Percentiles rank a stretch among this genome's conserved stretches.
Evolutionary conservation across 208 protist species (phyloP).

Genomic region (Novymonas esmeraldas): DNA sequence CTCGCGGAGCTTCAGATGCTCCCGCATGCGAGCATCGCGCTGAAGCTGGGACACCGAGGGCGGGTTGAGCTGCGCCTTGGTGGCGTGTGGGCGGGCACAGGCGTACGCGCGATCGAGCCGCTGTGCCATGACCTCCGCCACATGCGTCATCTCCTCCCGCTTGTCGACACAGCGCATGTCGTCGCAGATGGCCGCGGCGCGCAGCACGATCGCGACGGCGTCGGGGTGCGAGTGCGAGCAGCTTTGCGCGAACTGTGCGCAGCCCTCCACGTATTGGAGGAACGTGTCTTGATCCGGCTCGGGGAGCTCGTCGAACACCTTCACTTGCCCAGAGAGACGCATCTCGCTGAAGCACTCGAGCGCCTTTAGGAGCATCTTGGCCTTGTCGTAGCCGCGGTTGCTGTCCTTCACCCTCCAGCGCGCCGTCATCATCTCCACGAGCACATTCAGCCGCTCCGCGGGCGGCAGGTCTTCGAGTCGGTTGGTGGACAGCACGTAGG

Average conservation of each 20-base stretch:
- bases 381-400: constrained; percentile 90
- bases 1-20: constrained; percentile 47
- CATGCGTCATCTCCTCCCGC: constrained; percentile 82
- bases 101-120: constrained; percentile 80
- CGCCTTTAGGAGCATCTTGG: constrained; percentile 76
- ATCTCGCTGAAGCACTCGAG: constrained; percentile 92
- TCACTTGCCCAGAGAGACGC: constrained; percentile 60
- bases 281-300: constrained; percentile 89
- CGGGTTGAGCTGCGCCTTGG: constrained; percentile 36
- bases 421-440: constrained; percentile 67
- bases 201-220: constrained; percentile 76
- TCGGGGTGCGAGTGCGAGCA: constrained; percentile 87
- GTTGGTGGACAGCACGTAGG: constrained; percentile 76
- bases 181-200: constrained; percentile 85
- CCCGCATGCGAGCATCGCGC: constrained; percentile 25
- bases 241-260: constrained; percentile 67
- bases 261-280: constrained; percentile 85
- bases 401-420: constrained; percentile 84
- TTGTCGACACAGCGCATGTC: constrained; percentile 87
- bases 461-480: constrained; percentile 76
- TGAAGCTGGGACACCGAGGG: constrained; percentile 46
- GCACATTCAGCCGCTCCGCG: constrained; percentile 61
- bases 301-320: constrained; percentile 59
- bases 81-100: constrained; percentile 66
- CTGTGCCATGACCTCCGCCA: constrained; percentile 67